Percentiles rank a stretch among this genome's conserved stretches.
Evolutionary conservation across 352 stramenopile species (phyloP).

Genomic region (Paralagenidium karlingii): DNA sequence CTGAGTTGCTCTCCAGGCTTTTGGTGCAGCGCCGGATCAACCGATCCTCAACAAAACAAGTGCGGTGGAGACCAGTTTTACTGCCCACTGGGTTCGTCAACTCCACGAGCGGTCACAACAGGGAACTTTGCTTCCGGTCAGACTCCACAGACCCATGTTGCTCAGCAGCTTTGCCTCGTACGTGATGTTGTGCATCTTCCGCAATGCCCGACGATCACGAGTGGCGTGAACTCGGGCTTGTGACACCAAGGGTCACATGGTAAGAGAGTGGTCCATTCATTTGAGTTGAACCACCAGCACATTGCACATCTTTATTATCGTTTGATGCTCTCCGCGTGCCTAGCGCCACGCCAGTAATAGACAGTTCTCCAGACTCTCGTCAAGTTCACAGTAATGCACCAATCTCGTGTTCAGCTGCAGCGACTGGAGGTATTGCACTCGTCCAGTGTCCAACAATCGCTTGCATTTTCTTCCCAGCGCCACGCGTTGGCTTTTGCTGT

Average conservation of each 20-base stretch:
- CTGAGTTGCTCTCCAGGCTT: slow-evolving; percentile 36
- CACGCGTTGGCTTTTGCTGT: slow-evolving; percentile 51
- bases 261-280: too few species aligned
- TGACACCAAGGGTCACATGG: too few species aligned
- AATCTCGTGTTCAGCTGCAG: slow-evolving; percentile 45
- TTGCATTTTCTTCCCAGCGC: slow-evolving; percentile 61
- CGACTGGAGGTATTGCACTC: slow-evolving; percentile 34
- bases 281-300: too few species aligned
- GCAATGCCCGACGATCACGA: slow-evolving; percentile 40
- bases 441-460: slow-evolving; percentile 55
- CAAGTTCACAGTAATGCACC: slow-evolving; percentile 64
- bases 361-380: slow-evolving; percentile 73
- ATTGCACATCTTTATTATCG: too few species aligned
- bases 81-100: slow-evolving; percentile 38
- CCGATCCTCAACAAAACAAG: slow-evolving; percentile 26
- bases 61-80: slow-evolving; percentile 28
- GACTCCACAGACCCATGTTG: slow-evolving; percentile 19
- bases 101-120: slow-evolving; percentile 10
- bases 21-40: slow-evolving; percentile 31
- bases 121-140: slow-evolving; percentile 32
- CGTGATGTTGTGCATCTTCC: slow-evolving; percentile 30
- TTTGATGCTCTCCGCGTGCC: too few species aligned
- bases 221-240: too few species aligned
- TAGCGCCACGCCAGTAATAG: slow-evolving; percentile 51
- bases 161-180: slow-evolving; percentile 19